Base-by-base conservation (phyloP, 2,329 filamentous ascomycete genomes). In the Fusarium sp. region DNA sequence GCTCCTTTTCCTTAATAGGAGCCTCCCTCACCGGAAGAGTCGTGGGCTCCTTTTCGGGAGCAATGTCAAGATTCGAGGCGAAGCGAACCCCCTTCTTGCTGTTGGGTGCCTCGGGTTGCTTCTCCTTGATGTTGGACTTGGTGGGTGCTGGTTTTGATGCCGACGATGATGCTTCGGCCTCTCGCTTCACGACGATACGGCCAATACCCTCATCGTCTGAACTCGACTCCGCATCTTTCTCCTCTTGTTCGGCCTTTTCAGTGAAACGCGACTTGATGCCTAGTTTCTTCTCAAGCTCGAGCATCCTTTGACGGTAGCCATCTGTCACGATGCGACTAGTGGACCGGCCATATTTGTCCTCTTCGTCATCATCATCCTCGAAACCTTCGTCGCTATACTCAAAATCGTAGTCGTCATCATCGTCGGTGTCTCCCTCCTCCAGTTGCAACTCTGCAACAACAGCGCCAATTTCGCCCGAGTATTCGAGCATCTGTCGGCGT, bases 371-470 rank as follows among this genome's bases (percentile, higher is more conserved):
- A 2, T 85, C 86, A 3, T 87, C 86, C 9, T 88, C 86, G 4
- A 88, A 84, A 2, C 85, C 84, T 42, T 89, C 86, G 20, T 89
- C 86, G 14, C 87, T 84, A 44, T 86, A 83, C n/a, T 87, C 86
- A 55, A 88, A 88, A 61, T 91, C 90, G 40, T 88, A 83, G 24
- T 51, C 46, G 20, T 85, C 85, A 56, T 88, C 83, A 10, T 88
- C 86, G n/a, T 90, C 76, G 4, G 85, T 87, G 14, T 86, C 85
- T 27, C 87, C 89, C 68, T 95, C 92, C 71, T 97, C 94, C 2
- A 98, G 82, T 66, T 97, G 90, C 53, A 99, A 88, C 83, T 98
- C 95, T 17, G 96, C 96, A 17, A 99, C 96, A 4, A 99, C 93
- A 40, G 94, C 91, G 5, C 95, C 94, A 66, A 99, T 92, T 81